These are phyloP conservation scores for Pseudonectria buxi DNA, from an alignment of 2,329 filamentous ascomycete genomes.

Conservation along the genomic window DNA sequence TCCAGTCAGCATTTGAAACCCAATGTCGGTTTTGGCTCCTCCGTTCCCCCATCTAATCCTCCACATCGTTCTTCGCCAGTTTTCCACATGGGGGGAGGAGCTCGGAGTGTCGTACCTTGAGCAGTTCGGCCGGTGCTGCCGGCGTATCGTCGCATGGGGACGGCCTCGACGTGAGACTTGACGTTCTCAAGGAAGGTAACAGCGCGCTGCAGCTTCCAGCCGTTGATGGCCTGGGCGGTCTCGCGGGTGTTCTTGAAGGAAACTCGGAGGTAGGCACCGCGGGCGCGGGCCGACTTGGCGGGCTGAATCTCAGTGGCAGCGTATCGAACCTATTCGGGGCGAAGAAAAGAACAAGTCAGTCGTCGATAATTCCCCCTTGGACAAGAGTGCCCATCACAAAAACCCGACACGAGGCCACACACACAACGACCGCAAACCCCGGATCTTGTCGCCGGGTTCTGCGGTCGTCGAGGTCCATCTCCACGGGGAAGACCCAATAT, in stretches of 20 bases:
- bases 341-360: conserved; percentile 19
- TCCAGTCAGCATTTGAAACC: conserved; percentile 20
- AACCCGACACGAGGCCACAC: conserved; percentile 2
- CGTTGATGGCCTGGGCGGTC: conserved; percentile 98
- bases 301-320: conserved; percentile 80
- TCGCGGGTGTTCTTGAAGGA: conserved; percentile 99
- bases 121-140: conserved; percentile 92
- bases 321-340: conserved; percentile 73
- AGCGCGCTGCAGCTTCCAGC: conserved; percentile 95
- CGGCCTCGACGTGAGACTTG: conserved; percentile 90
- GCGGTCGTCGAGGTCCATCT: too few species aligned
- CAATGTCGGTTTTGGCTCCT: not conserved
- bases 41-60: not conserved
- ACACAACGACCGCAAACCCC: conserved; percentile 1
- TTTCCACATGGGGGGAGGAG: conserved; percentile 5
- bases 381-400: not conserved
- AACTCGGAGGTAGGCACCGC: conserved; percentile 97
- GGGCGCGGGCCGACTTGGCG: conserved; percentile 93
- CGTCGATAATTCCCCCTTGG: not conserved
- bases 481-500: too few species aligned
- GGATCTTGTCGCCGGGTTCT: too few species aligned
- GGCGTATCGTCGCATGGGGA: conserved; percentile 96
- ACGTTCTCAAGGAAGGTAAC: conserved; percentile 98
- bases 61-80: not conserved
- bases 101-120: conserved; percentile 70